Conservation (phyloP, 441 rosid genomes). For the California macrophylla region DNA sequence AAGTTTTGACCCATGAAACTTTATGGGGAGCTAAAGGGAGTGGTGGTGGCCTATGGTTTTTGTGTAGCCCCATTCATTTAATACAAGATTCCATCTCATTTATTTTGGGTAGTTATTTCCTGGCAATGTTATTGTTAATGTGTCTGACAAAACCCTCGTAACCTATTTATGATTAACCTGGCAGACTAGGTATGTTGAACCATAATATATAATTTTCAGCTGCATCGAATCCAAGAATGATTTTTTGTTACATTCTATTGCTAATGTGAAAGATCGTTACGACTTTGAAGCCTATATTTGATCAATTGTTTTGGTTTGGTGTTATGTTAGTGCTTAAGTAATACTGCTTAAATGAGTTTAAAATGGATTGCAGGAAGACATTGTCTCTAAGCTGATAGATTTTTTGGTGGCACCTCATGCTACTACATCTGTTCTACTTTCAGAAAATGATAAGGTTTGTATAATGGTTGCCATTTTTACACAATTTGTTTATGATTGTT, state of each 20-base stretch:
- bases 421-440: constrained; percentile 47
- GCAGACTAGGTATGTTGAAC: background rate
- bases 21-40: background rate
- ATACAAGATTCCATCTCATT: background rate
- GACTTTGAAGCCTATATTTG: background rate
- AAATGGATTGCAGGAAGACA: constrained; percentile 59
- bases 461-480: background rate
- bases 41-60: background rate
- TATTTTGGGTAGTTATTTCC: too few species aligned
- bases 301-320: constrained; percentile 4
- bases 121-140: background rate
- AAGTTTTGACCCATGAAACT: background rate
- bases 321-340: background rate
- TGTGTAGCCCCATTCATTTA: background rate
- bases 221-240: background rate
- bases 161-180: background rate
- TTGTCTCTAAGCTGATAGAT: constrained; percentile 56
- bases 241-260: background rate
- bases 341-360: background rate
- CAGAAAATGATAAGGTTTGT: constrained; percentile 59
- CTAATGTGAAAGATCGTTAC: background rate
- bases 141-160: background rate
- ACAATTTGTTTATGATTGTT: background rate
- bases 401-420: constrained; percentile 77
- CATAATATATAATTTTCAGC: background rate